Evolutionary conservation across 2,329 filamentous ascomycete species (phyloP), one percentile per base, ranked within the genome.

Genomic region (Pestalotiopsis sp.): DNA sequence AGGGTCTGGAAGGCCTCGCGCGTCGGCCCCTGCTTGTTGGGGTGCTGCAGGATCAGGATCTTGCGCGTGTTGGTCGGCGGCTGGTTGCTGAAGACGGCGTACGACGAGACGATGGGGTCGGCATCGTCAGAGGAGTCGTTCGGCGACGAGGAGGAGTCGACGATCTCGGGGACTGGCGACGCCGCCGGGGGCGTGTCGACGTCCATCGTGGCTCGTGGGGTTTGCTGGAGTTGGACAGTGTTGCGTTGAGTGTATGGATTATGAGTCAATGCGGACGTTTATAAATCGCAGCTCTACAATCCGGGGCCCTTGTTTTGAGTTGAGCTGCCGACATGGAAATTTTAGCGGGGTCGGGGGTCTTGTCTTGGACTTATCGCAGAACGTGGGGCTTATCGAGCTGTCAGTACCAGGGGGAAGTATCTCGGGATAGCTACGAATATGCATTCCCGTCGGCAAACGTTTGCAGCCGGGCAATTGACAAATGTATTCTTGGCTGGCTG

Each of bases 71-170:
- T 78, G 4, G 89, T 85, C 59, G 92, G 87, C 22, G 86, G 82
- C 24, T 93, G 91, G 73, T 94, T 97, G 76, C 97, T 89, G 81
- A 91, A 95, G 79, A 98, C 89, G 76, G 93, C 88, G 86, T 97
- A 98, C 70, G 87, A 89, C 56, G 89, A 86, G 65, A 91, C 85
- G 71, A 94, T 85, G 66, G 92, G 92, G 75, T 94, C 92, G 22
- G 86, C 79, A 60, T 89, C 86, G 57, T 79, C 76, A 61, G 58
- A 26, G n/a, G 40, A 5, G 35, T 39, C 20, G 58, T 11, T 38
- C 20, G 57, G 14, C 24, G 26, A 3, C 14, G 56, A 22, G 56
- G 56, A 58, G 6, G 14, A 9, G 30, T 20, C 35, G 11, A 24
- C 20, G 40, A 76, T 70, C 66, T 71, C 68, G 14, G 26, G 13